Evolutionary conservation across 2,329 filamentous ascomycete genomes (phyloP).

Genomic region (Sclerotinia minor): DNA sequence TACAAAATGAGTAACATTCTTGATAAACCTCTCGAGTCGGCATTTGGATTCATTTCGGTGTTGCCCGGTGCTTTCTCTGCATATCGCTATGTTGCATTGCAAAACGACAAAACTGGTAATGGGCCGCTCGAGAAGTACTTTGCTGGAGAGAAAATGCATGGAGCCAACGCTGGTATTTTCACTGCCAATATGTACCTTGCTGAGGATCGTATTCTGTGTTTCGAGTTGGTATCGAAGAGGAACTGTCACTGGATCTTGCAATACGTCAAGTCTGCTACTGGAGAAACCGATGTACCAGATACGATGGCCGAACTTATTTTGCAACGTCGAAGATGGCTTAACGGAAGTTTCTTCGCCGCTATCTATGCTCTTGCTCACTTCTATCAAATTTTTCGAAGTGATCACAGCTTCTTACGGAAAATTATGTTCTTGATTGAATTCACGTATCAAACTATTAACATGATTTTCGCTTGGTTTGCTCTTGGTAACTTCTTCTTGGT

Average conservation of each 20-base stretch:
- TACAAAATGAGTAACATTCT: slow-evolving; percentile 99
- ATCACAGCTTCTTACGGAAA: slow-evolving; percentile 87
- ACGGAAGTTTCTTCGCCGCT: slow-evolving; percentile 97
- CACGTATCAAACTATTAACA: slow-evolving; percentile 87
- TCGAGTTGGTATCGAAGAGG: slow-evolving; percentile 93
- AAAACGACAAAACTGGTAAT: slow-evolving; percentile 94
- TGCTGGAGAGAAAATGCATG: slow-evolving; percentile 96
- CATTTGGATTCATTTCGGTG: slow-evolving; percentile 98
- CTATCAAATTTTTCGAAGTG: slow-evolving; percentile 86
- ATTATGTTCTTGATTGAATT: slow-evolving; percentile 93
- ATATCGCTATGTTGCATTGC: slow-evolving; percentile 91
- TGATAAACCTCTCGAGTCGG: slow-evolving; percentile 93
- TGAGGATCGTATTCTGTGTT: slow-evolving; percentile 86
- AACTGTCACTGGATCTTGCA: slow-evolving; percentile 96
- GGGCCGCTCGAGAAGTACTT: slow-evolving; percentile 97
- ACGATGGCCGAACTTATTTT: slow-evolving; percentile 95
- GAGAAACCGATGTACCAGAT: slow-evolving; percentile 97
- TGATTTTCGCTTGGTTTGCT: slow-evolving; percentile 98
- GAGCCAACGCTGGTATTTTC: slow-evolving; percentile 94
- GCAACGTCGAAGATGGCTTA: slow-evolving; percentile 93
- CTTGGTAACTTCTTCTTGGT: slow-evolving; percentile 98
- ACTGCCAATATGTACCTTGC: slow-evolving; percentile 96
- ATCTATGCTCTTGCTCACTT: slow-evolving; percentile 97
- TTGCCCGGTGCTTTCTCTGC: slow-evolving; percentile 92
- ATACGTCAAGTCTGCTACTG: slow-evolving; percentile 93